Evolutionary conservation across 2,329 filamentous ascomycete genomes (phyloP).

Genomic region (Ambrosiella xylebori): DNA sequence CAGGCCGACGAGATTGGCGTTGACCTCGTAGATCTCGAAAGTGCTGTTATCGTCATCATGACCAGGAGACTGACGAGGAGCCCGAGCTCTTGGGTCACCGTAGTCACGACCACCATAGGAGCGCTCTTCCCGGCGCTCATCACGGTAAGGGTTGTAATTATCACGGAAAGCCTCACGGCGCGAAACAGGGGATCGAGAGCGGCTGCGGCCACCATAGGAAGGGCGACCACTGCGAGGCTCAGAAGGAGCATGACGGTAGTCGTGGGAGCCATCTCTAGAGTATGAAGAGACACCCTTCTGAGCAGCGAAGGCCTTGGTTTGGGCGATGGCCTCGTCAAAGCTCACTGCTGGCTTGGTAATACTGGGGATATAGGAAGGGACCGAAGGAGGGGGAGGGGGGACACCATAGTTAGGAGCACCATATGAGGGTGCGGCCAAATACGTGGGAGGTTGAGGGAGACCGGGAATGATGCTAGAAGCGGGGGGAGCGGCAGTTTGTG

Average conservation of each 20-base stretch:
- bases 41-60: slow-evolving; percentile 45
- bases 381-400: slow-evolving; percentile 5
- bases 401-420: slow-evolving; percentile 1
- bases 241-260: slow-evolving; percentile 13
- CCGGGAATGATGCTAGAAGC: slow-evolving; percentile 1
- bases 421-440: slow-evolving; percentile 7
- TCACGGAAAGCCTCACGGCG: slow-evolving; percentile 56
- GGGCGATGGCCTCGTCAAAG: slow-evolving; percentile 53
- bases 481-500: background rate
- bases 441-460: slow-evolving; percentile 6
- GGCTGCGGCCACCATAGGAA: slow-evolving; percentile 27
- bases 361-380: background rate
- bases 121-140: slow-evolving; percentile 60
- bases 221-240: slow-evolving; percentile 27
- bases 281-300: slow-evolving; percentile 56
- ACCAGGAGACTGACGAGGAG: slow-evolving; percentile 57
- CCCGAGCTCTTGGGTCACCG: slow-evolving; percentile 24
- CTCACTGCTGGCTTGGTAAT: slow-evolving; percentile 1
- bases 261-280: slow-evolving; percentile 25
- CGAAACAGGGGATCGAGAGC: slow-evolving; percentile 54
- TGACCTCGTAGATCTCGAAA: slow-evolving; percentile 63
- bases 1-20: slow-evolving; percentile 70
- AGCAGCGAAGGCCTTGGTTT: slow-evolving; percentile 65
- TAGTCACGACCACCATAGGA: slow-evolving; percentile 22
- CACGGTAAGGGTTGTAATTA: slow-evolving; percentile 66